Base-by-base conservation (phyloP, 768 basidiomycete genomes). In the Cantharellus anzutake region DNA sequence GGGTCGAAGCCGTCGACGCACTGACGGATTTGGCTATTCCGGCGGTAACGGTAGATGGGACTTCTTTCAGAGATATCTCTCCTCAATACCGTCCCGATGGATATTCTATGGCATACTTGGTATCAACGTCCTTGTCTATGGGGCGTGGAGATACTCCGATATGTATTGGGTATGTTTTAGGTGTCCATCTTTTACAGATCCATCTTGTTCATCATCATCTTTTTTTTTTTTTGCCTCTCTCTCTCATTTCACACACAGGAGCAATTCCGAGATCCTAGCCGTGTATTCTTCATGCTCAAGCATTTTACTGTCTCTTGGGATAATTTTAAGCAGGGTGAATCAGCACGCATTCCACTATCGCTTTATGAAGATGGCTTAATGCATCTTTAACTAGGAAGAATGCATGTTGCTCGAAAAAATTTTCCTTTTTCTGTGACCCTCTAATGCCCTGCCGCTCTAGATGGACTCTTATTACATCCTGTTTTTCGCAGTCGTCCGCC, bases 381-480 rank as follows among this genome's bases (percentile, higher is more conserved):
- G 61, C 57, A 61, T 61, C 57, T 42, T 41, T 29, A 29, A 59
- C 37, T 59, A 61, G 44, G 58, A 59, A 38, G 59, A 57, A 29
- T 55, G 52, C 11, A 11, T 11, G 7, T 11, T 37, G 52, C 52
- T 55, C 29, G 11, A 48, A 11, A 11, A 29, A 0, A 29, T 29
- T 29, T 37, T 37, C 14, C 52, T 11, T 11, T 37, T 55, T 37
- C 52, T 11, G 14, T 11, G 35, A 35, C 40, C 7, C 35, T 7
- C 41, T 42, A 42, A 40, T 42, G 42, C 7, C n/a, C 3, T 3
- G 42, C 20, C 4, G 29, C 11, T 39, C 3, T 34, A 62, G 61
- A 3, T 62, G 61, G 61, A 62, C 61, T 7, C 60, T 62, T 38
- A 39, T 62, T 2, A 62, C 61, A 20, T 37, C 61, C 11, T 60